Evolutionary conservation across 345 rosid species (phyloP).

Genomic region (Eutrema heterophyllum): DNA sequence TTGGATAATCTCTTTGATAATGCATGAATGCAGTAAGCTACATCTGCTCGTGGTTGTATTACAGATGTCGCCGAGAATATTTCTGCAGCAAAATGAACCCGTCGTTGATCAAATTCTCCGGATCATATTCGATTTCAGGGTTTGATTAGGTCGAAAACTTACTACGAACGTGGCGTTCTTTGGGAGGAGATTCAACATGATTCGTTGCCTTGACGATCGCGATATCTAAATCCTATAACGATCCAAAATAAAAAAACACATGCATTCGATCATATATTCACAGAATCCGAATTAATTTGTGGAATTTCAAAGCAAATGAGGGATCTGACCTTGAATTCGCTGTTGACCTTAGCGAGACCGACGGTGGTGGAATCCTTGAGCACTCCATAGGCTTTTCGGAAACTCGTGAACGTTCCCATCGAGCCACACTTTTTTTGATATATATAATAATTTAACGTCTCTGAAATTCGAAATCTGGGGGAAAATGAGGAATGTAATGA

Average conservation of each 20-base stretch:
- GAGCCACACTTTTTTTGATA: not conserved
- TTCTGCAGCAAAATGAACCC: conserved; percentile 30
- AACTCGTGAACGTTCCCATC: conserved; percentile 80
- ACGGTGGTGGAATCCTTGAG: conserved; percentile 95
- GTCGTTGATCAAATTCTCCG: not conserved
- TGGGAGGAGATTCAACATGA: conserved; percentile 91
- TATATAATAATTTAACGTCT: not conserved
- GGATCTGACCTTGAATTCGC: conserved; percentile 77
- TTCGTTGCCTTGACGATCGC: conserved; percentile 96
- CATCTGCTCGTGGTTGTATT: conserved; percentile 86
- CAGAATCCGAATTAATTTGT: not conserved
- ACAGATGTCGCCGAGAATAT: conserved; percentile 87
- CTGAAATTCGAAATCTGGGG: not conserved
- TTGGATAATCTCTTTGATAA: conserved; percentile 80
- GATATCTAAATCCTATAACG: conserved; percentile 73
- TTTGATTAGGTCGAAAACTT: conserved; percentile 13
- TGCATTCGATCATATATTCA: not conserved
- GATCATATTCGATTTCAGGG: not conserved
- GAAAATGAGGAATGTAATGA: not conserved
- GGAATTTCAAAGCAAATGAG: not conserved
- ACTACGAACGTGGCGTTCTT: conserved; percentile 97
- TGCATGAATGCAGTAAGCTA: conserved; percentile 89
- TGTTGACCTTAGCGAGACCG: conserved; percentile 98
- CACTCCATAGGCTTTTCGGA: conserved; percentile 93
- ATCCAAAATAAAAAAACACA: not conserved